Base-by-base conservation (phyloP, 345 rosid genomes). In the Syzygium grande region DNA sequence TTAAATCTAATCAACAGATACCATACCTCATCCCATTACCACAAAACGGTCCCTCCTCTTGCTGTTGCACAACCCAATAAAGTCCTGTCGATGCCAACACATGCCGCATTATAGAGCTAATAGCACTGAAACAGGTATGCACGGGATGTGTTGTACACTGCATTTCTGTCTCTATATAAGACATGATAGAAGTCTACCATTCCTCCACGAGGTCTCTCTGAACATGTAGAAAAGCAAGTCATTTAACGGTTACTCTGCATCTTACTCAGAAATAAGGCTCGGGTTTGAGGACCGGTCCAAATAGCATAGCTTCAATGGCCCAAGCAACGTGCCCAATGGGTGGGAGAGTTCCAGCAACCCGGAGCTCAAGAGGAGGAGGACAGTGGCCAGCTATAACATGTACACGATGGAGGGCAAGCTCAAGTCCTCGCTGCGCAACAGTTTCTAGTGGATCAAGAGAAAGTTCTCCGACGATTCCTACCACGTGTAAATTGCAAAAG, bases 391-490 rank as follows among this genome's bases (percentile, higher is more conserved):
- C 77, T 94, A 94, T 83, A 94, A 94, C 86, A 84, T 92, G 91
- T 94, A 93, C 87, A 84, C 92, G 59, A 85, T 85, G 90, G 94
- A 94, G 91, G 94, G 94, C 84, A 94, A 94, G 90, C 90, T 94
- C 90, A 94, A 92, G 86, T 92, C 94, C 10, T 91, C 93, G 3
- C 61, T 93, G 41, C 87, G 90, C 59, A 92, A 91, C 91, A 93
- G 95, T 93, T 92, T 92, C 88, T 93, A 92, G 92, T 94, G 96
- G 96, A 93, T 94, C 92, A 94, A 92, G 91, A 94, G 88, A 93
- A 94, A 93, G 90, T 90, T 93, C 87, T 34, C 84, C 2, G 88
- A 88, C 29, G 89, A 92, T 38, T 87, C 68, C 77, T 91, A 73
- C 65, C 84, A 91, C 80, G 77, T 49, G 16, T 89, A 41, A 86